Conservation (phyloP, 768 basidiomycete genomes). For the Boletus speciosus region DNA sequence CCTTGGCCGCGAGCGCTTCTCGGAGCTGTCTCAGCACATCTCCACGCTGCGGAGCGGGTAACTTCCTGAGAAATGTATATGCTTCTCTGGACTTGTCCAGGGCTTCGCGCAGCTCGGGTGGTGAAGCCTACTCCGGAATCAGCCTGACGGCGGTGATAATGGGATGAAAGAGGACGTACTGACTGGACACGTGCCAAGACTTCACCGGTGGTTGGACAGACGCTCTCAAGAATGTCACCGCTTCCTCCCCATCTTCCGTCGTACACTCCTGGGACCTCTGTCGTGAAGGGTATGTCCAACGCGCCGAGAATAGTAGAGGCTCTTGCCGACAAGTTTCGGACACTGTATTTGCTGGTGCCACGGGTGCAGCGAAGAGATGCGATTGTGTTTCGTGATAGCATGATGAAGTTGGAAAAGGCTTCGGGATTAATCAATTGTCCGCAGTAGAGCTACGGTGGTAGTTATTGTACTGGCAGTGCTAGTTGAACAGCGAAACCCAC, state of each 20-base stretch:
- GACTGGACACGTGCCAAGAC: conserved; percentile 70
- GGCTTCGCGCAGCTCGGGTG: conserved; percentile 66
- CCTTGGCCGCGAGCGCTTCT: conserved; percentile 76
- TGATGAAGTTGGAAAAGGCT: conserved; percentile 6
- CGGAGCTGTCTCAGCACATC: conserved; percentile 87
- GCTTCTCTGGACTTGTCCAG: conserved; percentile 74
- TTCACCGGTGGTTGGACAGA: conserved; percentile 88
- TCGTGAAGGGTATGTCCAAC: conserved; percentile 54
- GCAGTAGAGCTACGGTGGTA: neutral
- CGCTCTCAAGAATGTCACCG: conserved; percentile 64
- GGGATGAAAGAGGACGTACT: conserved; percentile 38
- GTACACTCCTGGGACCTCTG: conserved; percentile 70
- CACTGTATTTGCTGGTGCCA: conserved; percentile 14
- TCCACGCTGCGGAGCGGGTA: conserved; percentile 86
- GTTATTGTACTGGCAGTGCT: neutral
- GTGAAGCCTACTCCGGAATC: conserved; percentile 50
- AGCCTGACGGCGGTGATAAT: conserved; percentile 5
- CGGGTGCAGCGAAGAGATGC: conserved; percentile 7
- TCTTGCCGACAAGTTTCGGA: conserved; percentile 59
- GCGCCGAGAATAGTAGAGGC: conserved; percentile 66
- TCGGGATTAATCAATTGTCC: neutral
- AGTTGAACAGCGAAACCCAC: neutral
- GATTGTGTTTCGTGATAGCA: conserved; percentile 24
- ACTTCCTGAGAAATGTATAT: conserved; percentile 60
- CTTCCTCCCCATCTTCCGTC: conserved; percentile 78